Evolutionary conservation across 345 rosid genomes (phyloP), one percentile per base, ranked within the genome.

Genomic region (Cardamine resedifolia): DNA sequence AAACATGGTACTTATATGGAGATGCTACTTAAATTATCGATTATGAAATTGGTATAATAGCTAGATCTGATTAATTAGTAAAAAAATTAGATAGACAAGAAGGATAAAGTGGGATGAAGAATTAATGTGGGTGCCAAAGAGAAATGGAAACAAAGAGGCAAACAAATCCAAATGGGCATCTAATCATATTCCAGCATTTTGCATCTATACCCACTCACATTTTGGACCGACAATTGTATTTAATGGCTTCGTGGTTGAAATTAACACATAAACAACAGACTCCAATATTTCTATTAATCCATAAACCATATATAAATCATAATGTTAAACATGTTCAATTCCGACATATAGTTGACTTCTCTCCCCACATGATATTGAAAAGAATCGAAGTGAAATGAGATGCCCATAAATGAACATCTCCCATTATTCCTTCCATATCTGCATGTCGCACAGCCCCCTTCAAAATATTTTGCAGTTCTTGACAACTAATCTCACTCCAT

Each of bases 181-280:
- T 74, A 58, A 58, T 66, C 73, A 74, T 30, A 66, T 66, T 74
- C 73, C 78, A 74, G 66, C 59, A 73, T 73, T 73, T 47, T 36
- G 49, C 4, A 49, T 67, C 61, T 74, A 61, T 58, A 28, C 30
- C 74, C 78, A 75, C 69, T 60, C 73, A 55, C 41, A 23, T 60
- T 45, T 36, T 58, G 30, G 60, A 58, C 66, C 72, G 39, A 73
- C 49, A 12, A 30, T 64, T 45, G 18, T 36, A 12, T 19, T 48
- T 41, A 39, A 30, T 49, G 78, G 4, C 47, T 49, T 74, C 36
- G 19, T 66, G 10, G 41, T 74, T 66, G 33, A 48, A 16, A 2
- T 49, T 28, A 18, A 28, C 52, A 58, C 20, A 27, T 10, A 58
- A 1, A 31, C 44, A 55, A 63, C n/a, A 12, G 53, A 39, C 16